Conservation (phyloP, 805 yeast genomes). For the Priceomyces castillae region DNA sequence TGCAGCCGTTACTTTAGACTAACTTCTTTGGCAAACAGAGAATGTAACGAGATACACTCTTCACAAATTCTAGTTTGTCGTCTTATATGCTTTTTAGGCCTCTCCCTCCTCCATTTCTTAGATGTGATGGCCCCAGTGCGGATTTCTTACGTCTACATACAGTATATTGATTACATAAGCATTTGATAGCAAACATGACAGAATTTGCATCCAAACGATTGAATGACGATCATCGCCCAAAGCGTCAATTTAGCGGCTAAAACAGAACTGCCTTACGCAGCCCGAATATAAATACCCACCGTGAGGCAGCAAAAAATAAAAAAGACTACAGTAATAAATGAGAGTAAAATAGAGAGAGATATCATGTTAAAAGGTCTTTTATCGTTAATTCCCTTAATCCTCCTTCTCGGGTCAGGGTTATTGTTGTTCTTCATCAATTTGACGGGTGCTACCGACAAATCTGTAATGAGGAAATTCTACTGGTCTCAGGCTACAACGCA, state of each 20-base stretch:
- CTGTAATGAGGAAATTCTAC: constrained; percentile 22
- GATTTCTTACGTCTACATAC: neutral
- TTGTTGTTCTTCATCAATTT: constrained; percentile 26
- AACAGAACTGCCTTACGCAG: neutral
- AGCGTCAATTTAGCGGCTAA: neutral
- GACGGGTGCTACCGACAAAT: constrained; percentile 22
- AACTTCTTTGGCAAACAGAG: neutral
- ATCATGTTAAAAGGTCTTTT: constrained; percentile 20
- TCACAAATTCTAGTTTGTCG: neutral
- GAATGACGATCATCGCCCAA: constrained; percentile 1
- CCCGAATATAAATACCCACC: neutral
- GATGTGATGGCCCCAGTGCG: neutral
- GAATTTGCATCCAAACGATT: constrained; percentile 1
- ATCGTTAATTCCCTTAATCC: constrained; percentile 22
- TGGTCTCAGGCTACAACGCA: constrained; percentile 23
- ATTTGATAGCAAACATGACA: neutral
- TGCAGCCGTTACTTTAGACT: neutral
- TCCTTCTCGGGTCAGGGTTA: constrained; percentile 21
- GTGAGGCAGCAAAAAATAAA: neutral
- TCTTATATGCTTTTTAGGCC: too few species aligned
- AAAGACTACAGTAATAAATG: neutral
- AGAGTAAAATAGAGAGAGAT: neutral
- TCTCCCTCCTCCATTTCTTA: neutral
- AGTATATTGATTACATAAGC: neutral
- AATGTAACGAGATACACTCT: neutral